Base-by-base conservation (phyloP, 257 asterid genomes). In the Avicennia marina region DNA sequence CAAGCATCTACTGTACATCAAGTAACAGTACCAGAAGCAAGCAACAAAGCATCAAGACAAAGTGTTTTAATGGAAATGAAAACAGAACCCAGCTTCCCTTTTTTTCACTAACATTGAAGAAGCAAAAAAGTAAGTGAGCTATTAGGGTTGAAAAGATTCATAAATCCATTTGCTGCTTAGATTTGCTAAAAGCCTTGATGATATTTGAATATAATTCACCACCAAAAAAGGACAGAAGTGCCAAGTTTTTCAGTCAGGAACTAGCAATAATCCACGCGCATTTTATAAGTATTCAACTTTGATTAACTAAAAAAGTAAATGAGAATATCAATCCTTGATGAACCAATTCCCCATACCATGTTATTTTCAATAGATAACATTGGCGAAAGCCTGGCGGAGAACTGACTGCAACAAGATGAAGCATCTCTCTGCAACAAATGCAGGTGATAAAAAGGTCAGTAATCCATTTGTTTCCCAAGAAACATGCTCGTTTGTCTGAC, bases 361-460 rank as follows among this genome's bases (percentile, higher is more conserved):
- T 83, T 81, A 63, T 73, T 85, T 29, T 93, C 78, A 68, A 91
- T 68, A 12, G 86, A 73, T 58, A 87, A 42, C 52, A 72, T 64
- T 56, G 95, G 78, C 64, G 98, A 88, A 55, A 91, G 78, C 78
- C 91, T 80, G 53, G 82, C 84, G 44, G 66, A 64, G 67, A 88
- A 91, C 81, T 85, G 96, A 63, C 67, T 75, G 78, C 67, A 81
- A 56, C 66, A 58, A 60, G 71, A 68, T 6, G 78, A 70, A 66
- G 74, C 73, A 60, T 75, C 83, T 73, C 68, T 73, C 94, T 83
- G 83, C 33, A 64, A 74, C 60, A 54, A 62, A 70, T 41, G 52
- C 53, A 49, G 21, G 32, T 53, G 45, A 46, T 25, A 27, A 56
- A 62, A 62, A 33, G 15, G 64, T 48, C 58, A 64, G 60, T 40